phyloP scores from a whole-genome alignment of 305 asterid genomes.

The Withania somnifera region DNA sequence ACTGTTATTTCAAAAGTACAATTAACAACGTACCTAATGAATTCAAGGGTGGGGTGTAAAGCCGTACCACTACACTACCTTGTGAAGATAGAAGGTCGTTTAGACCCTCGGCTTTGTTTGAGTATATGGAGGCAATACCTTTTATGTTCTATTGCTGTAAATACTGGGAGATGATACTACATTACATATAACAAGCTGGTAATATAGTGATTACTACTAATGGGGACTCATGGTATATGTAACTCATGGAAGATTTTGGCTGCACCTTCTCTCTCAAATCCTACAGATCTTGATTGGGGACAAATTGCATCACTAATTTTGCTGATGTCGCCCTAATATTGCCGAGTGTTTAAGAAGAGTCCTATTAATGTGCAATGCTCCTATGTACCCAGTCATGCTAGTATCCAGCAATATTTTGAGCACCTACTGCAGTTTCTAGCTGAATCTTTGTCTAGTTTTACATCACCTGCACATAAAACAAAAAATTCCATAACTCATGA shows the following conservation, averaged over 20 bases:
- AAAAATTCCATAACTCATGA: not conserved
- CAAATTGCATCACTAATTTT: not conserved
- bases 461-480: not conserved
- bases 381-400: not conserved
- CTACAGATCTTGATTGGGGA: not conserved
- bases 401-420: not conserved
- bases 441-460: not conserved
- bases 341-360: not conserved
- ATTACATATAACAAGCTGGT: not conserved
- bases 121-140: not conserved
- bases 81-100: not conserved
- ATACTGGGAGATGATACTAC: not conserved
- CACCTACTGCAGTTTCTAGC: not conserved
- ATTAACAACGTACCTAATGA: not conserved
- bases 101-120: not conserved
- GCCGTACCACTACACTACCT: too few relatives aligned
- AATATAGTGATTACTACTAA: not conserved
- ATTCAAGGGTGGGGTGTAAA: not conserved
- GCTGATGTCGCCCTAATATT: not conserved
- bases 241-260: not conserved
- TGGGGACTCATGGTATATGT: not conserved
- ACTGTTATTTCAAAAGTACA: not conserved
- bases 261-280: not conserved
- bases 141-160: not conserved
- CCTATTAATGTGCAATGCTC: not conserved